Evolutionary conservation across 2,329 filamentous ascomycete species (phyloP), one percentile per base, ranked within the genome.

Genomic region (Aureobasidium pullulans): DNA sequence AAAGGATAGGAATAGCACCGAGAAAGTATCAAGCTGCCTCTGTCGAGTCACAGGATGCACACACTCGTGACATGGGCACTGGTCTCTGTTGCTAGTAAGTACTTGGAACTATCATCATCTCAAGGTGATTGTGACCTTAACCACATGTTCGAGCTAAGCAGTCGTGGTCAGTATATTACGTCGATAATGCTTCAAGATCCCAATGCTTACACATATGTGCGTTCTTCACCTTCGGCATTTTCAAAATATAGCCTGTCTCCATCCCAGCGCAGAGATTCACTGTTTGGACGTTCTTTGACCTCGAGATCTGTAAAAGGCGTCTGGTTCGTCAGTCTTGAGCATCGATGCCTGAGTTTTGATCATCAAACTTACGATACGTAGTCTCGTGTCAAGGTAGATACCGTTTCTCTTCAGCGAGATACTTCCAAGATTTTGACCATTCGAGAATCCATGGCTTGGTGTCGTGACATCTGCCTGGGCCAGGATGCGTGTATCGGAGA

Each of bases 41-140:
- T 63, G 62, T 34, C 58, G 56, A 6, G 62, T 63, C 3, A 59
- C 60, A 8, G 61, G 62, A 47, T 63, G 61, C 29, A 63, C 57
- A 48, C 62, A 63, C 10, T 60, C 60, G 3, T 57, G 44, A 31
- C 62, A 63, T 1, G 57, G 60, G 36, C 62, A 63, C 13, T 63
- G 60, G 16, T 63, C 62, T 49, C 62, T 61, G 32, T 42, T 49
- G 19, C 23, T n/a, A 13, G 29, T 60, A 16, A 60, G 23, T 16
- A 16, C 6, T 28, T 23, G 13, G 5, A 11, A n/a, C 16, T 2
- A 37, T 56, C 10, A 13, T 4, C 6, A 34, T 6, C 19, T 6
- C 7, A 47, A 6, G 28, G 13, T 31, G 19, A 36, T 16, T 31
- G 44, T 37, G 3, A 61, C 59, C 59, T 61, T 15, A 61, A 34